Evolutionary conservation across 2,329 filamentous ascomycete genomes (phyloP).

Genomic region (Aspergillus sp.): DNA sequence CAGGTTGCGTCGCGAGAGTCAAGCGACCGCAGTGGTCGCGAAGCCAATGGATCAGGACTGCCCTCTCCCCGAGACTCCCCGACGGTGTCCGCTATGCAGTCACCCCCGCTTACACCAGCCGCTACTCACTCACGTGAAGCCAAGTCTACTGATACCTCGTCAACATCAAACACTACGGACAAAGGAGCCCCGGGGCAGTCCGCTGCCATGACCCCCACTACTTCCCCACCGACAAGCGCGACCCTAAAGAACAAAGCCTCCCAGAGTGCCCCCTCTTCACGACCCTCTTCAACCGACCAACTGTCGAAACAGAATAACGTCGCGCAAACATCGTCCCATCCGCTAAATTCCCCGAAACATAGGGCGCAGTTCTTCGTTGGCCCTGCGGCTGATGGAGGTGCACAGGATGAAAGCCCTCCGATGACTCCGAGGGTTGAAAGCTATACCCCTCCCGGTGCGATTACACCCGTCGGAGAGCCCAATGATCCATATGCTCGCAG

Average conservation of each 20-base stretch:
- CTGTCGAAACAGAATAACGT: constrained; percentile 47
- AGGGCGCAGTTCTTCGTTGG: constrained; percentile 60
- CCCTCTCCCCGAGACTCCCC: constrained; percentile 70
- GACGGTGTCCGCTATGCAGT: constrained; percentile 71
- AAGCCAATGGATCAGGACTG: constrained; percentile 63
- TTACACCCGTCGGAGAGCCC: constrained; percentile 74
- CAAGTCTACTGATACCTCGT: constrained; percentile 37
- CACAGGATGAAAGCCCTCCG: constrained; percentile 64
- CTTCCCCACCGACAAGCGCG: constrained; percentile 51
- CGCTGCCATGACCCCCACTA: constrained; percentile 55
- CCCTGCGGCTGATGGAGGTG: constrained; percentile 56
- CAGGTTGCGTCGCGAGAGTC: constrained; percentile 56
- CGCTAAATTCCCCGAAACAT: constrained; percentile 51
- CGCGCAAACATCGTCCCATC: constrained; percentile 46
- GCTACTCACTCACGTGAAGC: constrained; percentile 67
- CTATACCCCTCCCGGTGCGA: constrained; percentile 66
- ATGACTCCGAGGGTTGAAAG: constrained; percentile 54
- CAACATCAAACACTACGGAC: constrained; percentile 34
- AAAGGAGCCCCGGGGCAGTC: constrained; percentile 36
- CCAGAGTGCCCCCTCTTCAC: constrained; percentile 42
- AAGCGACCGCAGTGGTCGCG: constrained; percentile 59
- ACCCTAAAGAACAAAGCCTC: constrained; percentile 32
- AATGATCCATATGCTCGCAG: constrained; percentile 88
- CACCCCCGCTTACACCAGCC: constrained; percentile 84
- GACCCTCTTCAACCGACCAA: constrained; percentile 45